A percentile compares a stretch with the other conserved stretches of the same genome.
Conservation (phyloP, 2,329 filamentous ascomycete species). For the Trichoderma semiorbis region DNA sequence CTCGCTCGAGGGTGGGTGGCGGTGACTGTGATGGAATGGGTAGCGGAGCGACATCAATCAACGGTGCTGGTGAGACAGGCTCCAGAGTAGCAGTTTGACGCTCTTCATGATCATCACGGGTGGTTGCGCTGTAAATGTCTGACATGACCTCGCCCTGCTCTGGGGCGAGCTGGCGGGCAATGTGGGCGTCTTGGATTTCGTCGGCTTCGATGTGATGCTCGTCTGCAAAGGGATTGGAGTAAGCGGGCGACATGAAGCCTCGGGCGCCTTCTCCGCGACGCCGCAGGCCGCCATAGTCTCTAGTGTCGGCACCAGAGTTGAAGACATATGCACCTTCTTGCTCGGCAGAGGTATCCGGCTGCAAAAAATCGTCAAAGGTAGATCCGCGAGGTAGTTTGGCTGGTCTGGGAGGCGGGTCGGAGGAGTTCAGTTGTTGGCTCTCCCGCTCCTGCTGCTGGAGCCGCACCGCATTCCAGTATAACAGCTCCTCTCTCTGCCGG, state of each 20-base stretch:
- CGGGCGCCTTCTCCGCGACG: conserved; percentile 46
- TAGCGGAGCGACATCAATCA: conserved; percentile 33
- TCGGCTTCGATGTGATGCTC: conserved; percentile 51
- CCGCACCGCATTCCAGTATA: conserved; percentile 61
- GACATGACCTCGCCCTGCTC: conserved; percentile 47
- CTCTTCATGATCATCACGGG: conserved; percentile 34
- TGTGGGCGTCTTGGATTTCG: conserved; percentile 38
- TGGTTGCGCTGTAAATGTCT: conserved; percentile 57
- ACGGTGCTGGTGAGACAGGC: conserved; percentile 19
- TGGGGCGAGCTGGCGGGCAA: conserved; percentile 42
- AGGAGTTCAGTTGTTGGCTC: neutral
- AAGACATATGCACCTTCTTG: conserved; percentile 55
- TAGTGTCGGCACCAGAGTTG: conserved; percentile 52
- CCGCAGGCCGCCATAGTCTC: conserved; percentile 46
- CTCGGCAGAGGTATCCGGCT: conserved; percentile 48
- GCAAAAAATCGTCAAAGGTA: conserved; percentile 59
- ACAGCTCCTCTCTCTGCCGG: conserved; percentile 60
- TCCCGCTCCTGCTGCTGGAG: conserved; percentile 41
- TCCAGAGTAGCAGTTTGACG: conserved; percentile 25
- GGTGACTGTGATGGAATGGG: conserved; percentile 18
- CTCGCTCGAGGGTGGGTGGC: conserved; percentile 36
- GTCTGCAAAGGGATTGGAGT: conserved; percentile 59
- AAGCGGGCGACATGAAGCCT: conserved; percentile 43
- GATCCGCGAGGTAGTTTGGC: conserved; percentile 31
- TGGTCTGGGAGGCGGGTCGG: conserved; percentile 4